Conservation (phyloP, 2,329 filamentous ascomycete species). For the Penicillium concentricum region DNA sequence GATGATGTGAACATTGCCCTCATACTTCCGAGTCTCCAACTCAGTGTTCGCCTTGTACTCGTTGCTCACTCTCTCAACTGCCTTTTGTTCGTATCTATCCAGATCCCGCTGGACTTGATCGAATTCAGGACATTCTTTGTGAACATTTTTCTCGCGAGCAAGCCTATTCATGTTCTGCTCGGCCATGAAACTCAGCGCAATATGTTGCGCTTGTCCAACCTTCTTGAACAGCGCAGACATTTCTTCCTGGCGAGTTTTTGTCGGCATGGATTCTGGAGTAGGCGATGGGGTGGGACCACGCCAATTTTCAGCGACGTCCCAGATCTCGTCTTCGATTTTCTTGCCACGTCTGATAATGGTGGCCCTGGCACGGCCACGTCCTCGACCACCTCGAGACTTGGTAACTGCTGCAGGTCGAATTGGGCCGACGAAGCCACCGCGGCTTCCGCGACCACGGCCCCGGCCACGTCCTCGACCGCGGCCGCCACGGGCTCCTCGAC, state of each 20-base stretch:
- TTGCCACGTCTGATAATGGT: slow-evolving; percentile 19
- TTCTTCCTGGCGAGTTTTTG: slow-evolving; percentile 44
- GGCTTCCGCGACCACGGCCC: slow-evolving; percentile 36
- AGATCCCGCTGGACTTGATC: slow-evolving; percentile 36
- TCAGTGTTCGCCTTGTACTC: slow-evolving; percentile 37
- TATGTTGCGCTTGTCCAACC: slow-evolving; percentile 41
- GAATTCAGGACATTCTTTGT: slow-evolving; percentile 42
- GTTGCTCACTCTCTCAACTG: slow-evolving; percentile 27
- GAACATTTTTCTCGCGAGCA: slow-evolving; percentile 41
- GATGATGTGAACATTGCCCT: slow-evolving; percentile 34
- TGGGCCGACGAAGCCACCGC: slow-evolving; percentile 27
- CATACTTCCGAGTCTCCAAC: slow-evolving; percentile 29
- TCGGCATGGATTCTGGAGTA: slow-evolving; percentile 36
- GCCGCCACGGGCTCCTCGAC: slow-evolving; percentile 16
- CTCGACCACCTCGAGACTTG: slow-evolving; percentile 26
- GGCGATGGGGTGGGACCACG: slow-evolving; percentile 37
- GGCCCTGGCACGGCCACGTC: slow-evolving; percentile 29
- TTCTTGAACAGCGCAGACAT: slow-evolving; percentile 43
- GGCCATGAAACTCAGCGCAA: slow-evolving; percentile 42
- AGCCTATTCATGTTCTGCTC: slow-evolving; percentile 40
- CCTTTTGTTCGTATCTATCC: slow-evolving; percentile 25
- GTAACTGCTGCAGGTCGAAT: slow-evolving; percentile 14
- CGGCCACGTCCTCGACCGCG: slow-evolving; percentile 35
- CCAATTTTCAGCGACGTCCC: slow-evolving; percentile 30
- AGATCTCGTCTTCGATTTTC: slow-evolving; percentile 26